Conservation (phyloP, 106 monocot species). For the Allium cepa region DNA sequence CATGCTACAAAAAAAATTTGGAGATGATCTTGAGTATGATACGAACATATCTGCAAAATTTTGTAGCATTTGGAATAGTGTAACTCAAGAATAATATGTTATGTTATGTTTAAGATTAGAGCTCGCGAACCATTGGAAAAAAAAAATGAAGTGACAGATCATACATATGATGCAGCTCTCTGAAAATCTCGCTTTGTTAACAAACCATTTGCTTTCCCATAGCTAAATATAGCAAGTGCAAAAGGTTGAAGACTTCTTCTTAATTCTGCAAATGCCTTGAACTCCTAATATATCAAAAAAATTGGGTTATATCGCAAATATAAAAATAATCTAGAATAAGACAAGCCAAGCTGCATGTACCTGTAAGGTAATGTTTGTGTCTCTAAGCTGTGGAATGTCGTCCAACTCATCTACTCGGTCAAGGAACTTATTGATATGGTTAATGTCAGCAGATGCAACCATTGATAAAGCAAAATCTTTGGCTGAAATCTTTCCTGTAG, state of each 20-base stretch:
- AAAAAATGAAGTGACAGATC: not conserved
- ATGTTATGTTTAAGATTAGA: not conserved
- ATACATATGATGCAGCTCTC: constrained; percentile 75
- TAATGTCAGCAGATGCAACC: constrained; percentile 79
- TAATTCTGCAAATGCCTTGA: constrained; percentile 71
- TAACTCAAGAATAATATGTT: not conserved
- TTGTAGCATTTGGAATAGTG: not conserved
- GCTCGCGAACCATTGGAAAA: not conserved
- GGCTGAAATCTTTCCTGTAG: constrained; percentile 55
- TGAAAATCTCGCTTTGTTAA: constrained; percentile 75
- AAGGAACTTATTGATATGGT: constrained; percentile 68
- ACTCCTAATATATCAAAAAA: constrained; percentile 48
- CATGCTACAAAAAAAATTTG: too few relatives aligned
- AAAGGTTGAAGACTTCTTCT: constrained; percentile 49
- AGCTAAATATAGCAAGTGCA: constrained; percentile 62
- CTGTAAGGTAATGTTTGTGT: constrained; percentile 60
- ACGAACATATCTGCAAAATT: too few relatives aligned
- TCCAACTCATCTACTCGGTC: constrained; percentile 64
- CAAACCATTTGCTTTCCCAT: constrained; percentile 79
- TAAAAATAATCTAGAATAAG: too few relatives aligned
- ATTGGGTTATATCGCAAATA: not conserved
- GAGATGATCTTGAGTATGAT: too few relatives aligned
- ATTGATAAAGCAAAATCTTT: constrained; percentile 95
- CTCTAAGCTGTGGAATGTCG: constrained; percentile 28
- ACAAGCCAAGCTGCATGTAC: constrained; percentile 10